A percentile compares a stretch with the other conserved stretches of the same genome.
Conservation (phyloP, 2,329 filamentous ascomycete species). For the Fusarium compactum region DNA sequence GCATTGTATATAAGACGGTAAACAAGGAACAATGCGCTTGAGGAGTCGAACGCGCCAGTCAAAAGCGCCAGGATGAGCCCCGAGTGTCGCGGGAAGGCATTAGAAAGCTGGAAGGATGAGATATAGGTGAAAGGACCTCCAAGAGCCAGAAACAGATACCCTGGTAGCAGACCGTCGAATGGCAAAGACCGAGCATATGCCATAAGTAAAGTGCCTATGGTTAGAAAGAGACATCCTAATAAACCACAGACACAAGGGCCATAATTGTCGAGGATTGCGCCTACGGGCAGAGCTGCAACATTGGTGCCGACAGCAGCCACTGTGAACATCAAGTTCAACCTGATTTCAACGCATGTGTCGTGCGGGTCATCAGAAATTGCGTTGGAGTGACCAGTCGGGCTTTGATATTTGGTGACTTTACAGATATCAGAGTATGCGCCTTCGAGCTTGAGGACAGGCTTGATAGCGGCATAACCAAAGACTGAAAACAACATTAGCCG, state of each 20-base stretch:
- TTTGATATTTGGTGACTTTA: conserved; percentile 39
- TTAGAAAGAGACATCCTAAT: conserved; percentile 76
- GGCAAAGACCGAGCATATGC: conserved; percentile 68
- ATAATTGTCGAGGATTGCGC: conserved; percentile 84
- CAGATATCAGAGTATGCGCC: conserved; percentile 78
- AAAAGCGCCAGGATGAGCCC: conserved; percentile 84
- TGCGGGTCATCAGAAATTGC: conserved; percentile 38
- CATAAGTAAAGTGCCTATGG: conserved; percentile 78
- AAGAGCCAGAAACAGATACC: conserved; percentile 81
- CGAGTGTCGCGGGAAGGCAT: conserved; percentile 81
- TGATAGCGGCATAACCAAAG: conserved; percentile 87
- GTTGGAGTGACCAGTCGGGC: background rate
- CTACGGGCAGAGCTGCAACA: conserved; percentile 85
- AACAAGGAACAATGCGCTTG: conserved; percentile 80
- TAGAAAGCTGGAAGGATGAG: conserved; percentile 85
- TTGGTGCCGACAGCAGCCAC: conserved; percentile 90
- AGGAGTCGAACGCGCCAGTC: conserved; percentile 86
- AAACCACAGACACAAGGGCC: conserved; percentile 81
- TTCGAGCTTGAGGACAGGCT: conserved; percentile 80
- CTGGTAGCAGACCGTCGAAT: conserved; percentile 80
- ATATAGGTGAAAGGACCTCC: conserved; percentile 87
- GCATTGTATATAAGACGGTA: conserved; percentile 78
- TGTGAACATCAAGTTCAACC: conserved; percentile 92
- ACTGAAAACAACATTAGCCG: conserved; percentile 54
- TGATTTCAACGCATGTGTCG: conserved; percentile 63